These are phyloP conservation scores for Sarocladiaceae sp. DNA, from an alignment of 2,329 filamentous ascomycete species.

Conservation along the genomic window DNA sequence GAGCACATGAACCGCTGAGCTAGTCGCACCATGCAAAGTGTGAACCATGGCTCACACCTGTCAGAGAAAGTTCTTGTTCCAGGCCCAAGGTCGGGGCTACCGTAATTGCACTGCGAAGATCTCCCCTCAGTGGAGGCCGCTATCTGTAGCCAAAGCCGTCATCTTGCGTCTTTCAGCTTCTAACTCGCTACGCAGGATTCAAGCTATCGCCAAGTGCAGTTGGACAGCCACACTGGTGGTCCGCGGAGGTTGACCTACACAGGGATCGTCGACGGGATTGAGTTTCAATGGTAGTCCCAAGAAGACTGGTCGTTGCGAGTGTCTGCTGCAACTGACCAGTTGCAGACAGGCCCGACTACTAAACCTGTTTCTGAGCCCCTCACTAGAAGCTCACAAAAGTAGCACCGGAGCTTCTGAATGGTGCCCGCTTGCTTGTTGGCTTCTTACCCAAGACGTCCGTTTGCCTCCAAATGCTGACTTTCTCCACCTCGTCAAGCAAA, in stretches of 20 bases:
- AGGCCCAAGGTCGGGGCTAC: neutral
- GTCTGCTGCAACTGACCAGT: neutral
- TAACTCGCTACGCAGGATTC: neutral
- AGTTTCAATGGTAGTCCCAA: constrained; percentile 3
- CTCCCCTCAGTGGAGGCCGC: constrained; percentile 8
- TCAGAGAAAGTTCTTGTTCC: neutral
- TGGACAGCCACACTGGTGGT: neutral
- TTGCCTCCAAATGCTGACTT: neutral
- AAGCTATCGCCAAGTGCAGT: constrained; percentile 1
- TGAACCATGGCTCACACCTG: neutral
- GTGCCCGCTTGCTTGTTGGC: constrained; percentile 1
- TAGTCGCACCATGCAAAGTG: neutral
- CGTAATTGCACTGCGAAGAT: constrained; percentile 1
- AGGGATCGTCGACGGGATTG: neutral
- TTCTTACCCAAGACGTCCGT: neutral
- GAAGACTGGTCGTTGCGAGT: neutral
- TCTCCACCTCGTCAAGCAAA: neutral
- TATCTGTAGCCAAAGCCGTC: neutral
- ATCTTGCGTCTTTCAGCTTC: neutral
- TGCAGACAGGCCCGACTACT: neutral
- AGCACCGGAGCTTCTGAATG: constrained; percentile 6
- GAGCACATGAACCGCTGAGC: neutral
- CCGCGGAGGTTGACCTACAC: neutral
- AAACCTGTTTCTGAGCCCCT: constrained; percentile 4
- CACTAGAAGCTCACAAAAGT: neutral